Evolutionary conservation across 495 filamentous ascomycete genomes (phyloP).

Genomic region (Haplographium delicatum): DNA sequence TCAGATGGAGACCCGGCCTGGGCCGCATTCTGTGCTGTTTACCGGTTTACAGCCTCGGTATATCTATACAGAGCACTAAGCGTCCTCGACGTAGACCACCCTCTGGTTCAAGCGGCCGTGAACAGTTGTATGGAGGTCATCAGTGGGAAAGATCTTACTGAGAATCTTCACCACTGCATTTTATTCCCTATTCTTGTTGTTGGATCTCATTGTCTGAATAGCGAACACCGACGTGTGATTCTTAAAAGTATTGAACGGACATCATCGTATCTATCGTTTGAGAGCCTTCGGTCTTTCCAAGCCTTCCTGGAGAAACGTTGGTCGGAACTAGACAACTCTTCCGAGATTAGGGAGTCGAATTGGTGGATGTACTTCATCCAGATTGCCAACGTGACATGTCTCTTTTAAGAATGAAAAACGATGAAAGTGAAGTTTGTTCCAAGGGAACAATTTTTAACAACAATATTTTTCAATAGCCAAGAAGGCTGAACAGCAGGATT

Average conservation of each 20-base stretch:
- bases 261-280: conserved; percentile 20
- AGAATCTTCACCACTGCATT: conserved; percentile 24
- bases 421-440: too few relatives aligned
- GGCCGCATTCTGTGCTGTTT: conserved; percentile 20
- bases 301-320: conserved; percentile 21
- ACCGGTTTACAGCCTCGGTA: conserved; percentile 22
- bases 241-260: conserved; percentile 17
- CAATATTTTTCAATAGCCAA: too few relatives aligned
- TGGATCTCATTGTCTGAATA: conserved; percentile 16
- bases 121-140: conserved; percentile 18
- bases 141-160: conserved; percentile 15
- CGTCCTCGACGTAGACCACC: conserved; percentile 19
- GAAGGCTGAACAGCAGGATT: too few relatives aligned
- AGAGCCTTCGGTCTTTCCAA: conserved; percentile 18
- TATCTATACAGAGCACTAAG: conserved; percentile 24
- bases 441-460: too few relatives aligned
- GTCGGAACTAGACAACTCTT: conserved; percentile 13
- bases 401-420: conserved; percentile 19
- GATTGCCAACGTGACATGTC: conserved; percentile 21
- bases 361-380: conserved; percentile 25
- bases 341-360: not conserved
- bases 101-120: conserved; percentile 20
- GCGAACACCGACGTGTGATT: conserved; percentile 14
- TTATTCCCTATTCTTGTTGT: conserved; percentile 23
- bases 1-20: conserved; percentile 12